A percentile compares a stretch with the other conserved stretches of the same genome.
Conservation (phyloP, 2,329 filamentous ascomycete species). For the Colletotrichum salicis region DNA sequence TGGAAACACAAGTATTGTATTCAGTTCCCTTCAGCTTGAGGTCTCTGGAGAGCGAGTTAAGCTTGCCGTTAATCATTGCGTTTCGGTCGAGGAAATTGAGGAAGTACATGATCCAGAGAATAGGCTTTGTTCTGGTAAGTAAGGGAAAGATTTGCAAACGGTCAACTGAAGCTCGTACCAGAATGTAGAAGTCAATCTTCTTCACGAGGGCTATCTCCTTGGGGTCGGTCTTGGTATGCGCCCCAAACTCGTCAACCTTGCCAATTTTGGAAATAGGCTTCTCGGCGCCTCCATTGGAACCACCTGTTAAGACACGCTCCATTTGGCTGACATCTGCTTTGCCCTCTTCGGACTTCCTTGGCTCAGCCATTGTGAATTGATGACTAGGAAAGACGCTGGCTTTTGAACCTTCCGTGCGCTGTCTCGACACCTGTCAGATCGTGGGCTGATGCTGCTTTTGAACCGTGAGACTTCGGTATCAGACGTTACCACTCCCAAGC, state of each 20-base stretch:
- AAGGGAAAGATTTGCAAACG: no score
- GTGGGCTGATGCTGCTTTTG: not conserved
- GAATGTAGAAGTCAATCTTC: slow-evolving; percentile 48
- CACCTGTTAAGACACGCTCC: slow-evolving; percentile 20
- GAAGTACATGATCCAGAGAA: slow-evolving; percentile 38
- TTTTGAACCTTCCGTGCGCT: not conserved
- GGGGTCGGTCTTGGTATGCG: slow-evolving; percentile 51
- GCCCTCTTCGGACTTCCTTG: slow-evolving; percentile 14
- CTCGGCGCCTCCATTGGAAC: slow-evolving; percentile 12
- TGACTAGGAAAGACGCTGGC: not conserved
- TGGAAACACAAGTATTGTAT: slow-evolving; percentile 41
- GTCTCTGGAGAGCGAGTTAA: slow-evolving; percentile 43
- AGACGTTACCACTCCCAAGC: not conserved
- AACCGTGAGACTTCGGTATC: not conserved
- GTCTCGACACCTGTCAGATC: slow-evolving; percentile 1
- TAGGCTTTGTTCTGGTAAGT: slow-evolving; percentile 44
- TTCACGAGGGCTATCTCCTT: slow-evolving; percentile 48
- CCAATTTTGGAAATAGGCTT: slow-evolving; percentile 20
- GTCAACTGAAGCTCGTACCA: slow-evolving; percentile 36
- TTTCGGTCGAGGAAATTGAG: slow-evolving; percentile 43
- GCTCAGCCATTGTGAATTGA: slow-evolving; percentile 12
- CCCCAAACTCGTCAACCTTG: slow-evolving; percentile 49
- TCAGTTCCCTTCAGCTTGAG: slow-evolving; percentile 42
- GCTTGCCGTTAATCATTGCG: slow-evolving; percentile 42
- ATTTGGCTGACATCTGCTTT: slow-evolving; percentile 18